phyloP scores from a whole-genome alignment of 805 yeast genomes.

The Alloascoidea africana region DNA sequence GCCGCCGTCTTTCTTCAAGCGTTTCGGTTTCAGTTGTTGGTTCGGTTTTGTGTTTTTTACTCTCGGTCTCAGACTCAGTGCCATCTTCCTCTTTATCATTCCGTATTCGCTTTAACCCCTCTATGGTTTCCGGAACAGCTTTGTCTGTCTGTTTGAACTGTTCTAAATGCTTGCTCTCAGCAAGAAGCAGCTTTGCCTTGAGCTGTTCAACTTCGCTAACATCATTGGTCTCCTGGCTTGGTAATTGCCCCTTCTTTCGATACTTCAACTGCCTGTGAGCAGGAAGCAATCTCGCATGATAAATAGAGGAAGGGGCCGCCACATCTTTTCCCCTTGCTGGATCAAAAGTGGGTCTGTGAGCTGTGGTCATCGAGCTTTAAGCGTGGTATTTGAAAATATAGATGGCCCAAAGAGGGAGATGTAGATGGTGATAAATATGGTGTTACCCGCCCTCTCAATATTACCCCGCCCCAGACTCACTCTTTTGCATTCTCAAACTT shows the following conservation, averaged over 20 bases:
- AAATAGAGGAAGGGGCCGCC: conserved; percentile 26
- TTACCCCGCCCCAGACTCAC: no score
- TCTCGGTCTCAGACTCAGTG: conserved; percentile 4
- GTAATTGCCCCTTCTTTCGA: conserved; percentile 21
- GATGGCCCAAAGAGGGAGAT: no score
- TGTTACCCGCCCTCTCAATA: no score
- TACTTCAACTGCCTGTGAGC: conserved; percentile 39
- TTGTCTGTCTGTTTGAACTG: conserved; percentile 6
- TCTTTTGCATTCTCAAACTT: no score
- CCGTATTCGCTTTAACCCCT: no score
- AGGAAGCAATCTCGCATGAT: conserved; percentile 38
- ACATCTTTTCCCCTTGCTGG: conserved; percentile 41
- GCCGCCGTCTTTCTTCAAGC: conserved; percentile 6
- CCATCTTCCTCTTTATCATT: conserved; percentile 2
- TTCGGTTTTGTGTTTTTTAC: conserved; percentile 1
- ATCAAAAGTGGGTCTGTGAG: conserved; percentile 56
- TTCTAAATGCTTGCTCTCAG: conserved; percentile 9
- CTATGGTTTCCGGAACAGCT: conserved; percentile 6
- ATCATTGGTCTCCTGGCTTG: conserved; percentile 8
- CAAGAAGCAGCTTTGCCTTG: conserved; percentile 11
- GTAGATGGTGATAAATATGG: no score
- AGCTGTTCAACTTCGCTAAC: conserved; percentile 9
- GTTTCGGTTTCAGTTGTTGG: conserved; percentile 1
- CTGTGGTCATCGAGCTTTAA: conserved; percentile 63
- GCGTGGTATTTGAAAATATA: no score